A percentile compares a stretch with the other conserved stretches of the same genome.
phyloP scores from a whole-genome alignment of 2,329 filamentous ascomycete species.

The Curvularia verruculosa region DNA sequence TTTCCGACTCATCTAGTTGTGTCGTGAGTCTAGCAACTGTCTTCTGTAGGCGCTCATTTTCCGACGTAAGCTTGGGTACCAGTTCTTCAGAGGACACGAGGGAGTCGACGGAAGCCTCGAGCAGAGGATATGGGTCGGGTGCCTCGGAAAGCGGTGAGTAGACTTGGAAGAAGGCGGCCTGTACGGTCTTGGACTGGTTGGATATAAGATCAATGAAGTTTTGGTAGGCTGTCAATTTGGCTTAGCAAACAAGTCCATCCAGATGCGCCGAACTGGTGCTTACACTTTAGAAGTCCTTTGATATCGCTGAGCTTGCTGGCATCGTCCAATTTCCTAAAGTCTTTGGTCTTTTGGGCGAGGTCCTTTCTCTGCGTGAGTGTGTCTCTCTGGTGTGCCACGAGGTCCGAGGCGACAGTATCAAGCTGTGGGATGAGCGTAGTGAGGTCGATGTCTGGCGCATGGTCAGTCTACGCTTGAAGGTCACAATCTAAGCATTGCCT shows the following conservation, averaged over 20 bases:
- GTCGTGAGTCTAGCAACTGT: slow-evolving; percentile 75
- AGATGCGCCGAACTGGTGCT: slow-evolving; percentile 1
- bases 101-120: slow-evolving; percentile 95
- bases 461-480: slow-evolving; percentile 19
- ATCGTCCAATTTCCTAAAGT: slow-evolving; percentile 94
- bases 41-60: slow-evolving; percentile 86
- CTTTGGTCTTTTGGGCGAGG: slow-evolving; percentile 97
- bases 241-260: slow-evolving; percentile 22
- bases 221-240: slow-evolving; percentile 76
- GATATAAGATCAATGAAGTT: slow-evolving; percentile 95
- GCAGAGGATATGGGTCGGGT: slow-evolving; percentile 92
- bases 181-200: slow-evolving; percentile 92
- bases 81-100: slow-evolving; percentile 92
- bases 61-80: slow-evolving; percentile 83
- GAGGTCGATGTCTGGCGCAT: slow-evolving; percentile 76
- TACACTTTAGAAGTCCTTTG: slow-evolving; percentile 87
- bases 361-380: slow-evolving; percentile 97
- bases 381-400: slow-evolving; percentile 90
- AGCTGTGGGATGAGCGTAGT: slow-evolving; percentile 81
- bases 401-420: slow-evolving; percentile 92
- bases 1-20: slow-evolving; percentile 84
- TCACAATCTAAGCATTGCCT: slow-evolving; percentile 36
- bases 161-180: slow-evolving; percentile 88
- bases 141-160: slow-evolving; percentile 95
- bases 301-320: slow-evolving; percentile 83